Conservation (phyloP, 2,329 filamentous ascomycete species). For the Alternaria metachromatica region DNA sequence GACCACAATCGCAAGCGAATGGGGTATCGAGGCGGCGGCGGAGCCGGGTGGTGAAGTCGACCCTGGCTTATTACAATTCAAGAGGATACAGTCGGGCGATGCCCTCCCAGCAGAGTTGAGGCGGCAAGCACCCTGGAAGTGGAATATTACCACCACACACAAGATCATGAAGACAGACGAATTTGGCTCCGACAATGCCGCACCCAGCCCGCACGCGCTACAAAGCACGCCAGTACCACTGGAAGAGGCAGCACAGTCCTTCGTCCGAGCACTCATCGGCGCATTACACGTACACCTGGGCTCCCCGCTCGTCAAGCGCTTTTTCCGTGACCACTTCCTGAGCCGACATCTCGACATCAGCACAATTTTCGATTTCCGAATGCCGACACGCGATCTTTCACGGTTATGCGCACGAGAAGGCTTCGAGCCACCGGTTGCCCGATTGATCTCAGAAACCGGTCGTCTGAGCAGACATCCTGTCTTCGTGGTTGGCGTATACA, state of each 20-base stretch:
- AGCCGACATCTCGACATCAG: constrained; percentile 78
- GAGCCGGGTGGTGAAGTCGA: constrained; percentile 91
- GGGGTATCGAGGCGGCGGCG: constrained; percentile 90
- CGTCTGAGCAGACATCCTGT: constrained; percentile 84
- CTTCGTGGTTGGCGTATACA: constrained; percentile 93
- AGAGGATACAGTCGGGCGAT: constrained; percentile 49
- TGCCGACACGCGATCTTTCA: constrained; percentile 82
- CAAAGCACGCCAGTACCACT: constrained; percentile 43
- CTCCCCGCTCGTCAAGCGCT: constrained; percentile 76
- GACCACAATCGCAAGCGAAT: constrained; percentile 76
- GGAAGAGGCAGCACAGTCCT: constrained; percentile 71
- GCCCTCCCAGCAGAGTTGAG: constrained; percentile 33
- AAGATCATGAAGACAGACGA: constrained; percentile 82
- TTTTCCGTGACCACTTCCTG: constrained; percentile 84
- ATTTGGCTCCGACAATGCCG: constrained; percentile 71
- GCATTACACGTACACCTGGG: constrained; percentile 87
- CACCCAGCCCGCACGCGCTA: constrained; percentile 32
- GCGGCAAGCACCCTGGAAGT: constrained; percentile 41
- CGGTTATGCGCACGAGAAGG: constrained; percentile 86
- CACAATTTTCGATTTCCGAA: constrained; percentile 80
- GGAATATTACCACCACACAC: constrained; percentile 61
- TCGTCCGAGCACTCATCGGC: constrained; percentile 84
- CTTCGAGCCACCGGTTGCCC: constrained; percentile 85
- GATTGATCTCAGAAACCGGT: constrained; percentile 90
- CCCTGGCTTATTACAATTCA: constrained; percentile 85